phyloP scores from a whole-genome alignment of 2,329 filamentous ascomycete species.

The Lachnellula subtilissima region DNA sequence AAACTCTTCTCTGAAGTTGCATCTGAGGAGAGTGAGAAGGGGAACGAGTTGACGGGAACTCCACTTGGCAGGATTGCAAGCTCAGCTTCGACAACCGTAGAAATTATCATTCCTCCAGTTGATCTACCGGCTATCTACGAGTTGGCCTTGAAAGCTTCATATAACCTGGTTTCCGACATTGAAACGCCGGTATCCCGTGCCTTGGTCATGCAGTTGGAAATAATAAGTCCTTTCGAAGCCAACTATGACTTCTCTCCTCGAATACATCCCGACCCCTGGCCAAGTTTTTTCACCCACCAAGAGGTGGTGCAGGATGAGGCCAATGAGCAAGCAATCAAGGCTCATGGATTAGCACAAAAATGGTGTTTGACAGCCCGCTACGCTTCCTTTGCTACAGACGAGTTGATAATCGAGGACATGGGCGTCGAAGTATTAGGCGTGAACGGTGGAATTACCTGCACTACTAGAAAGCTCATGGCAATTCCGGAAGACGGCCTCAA shows the following conservation, averaged over 20 bases:
- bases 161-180: conserved; percentile 73
- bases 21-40: conserved; percentile 5
- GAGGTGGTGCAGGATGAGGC: conserved; percentile 30
- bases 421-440: conserved; percentile 56
- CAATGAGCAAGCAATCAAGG: conserved; percentile 33
- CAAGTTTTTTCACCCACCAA: conserved; percentile 68
- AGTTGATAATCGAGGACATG: conserved; percentile 58
- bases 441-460: conserved; percentile 59
- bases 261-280: conserved; percentile 75
- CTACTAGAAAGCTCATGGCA: conserved; percentile 36
- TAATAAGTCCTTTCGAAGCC: conserved; percentile 83
- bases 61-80: conserved; percentile 38
- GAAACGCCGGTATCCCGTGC: conserved; percentile 77
- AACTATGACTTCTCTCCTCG: conserved; percentile 83
- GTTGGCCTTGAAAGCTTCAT: conserved; percentile 67
- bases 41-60: conserved; percentile 10
- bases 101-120: conserved; percentile 48
- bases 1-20: conserved; percentile 8
- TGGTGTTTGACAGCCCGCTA: conserved; percentile 74
- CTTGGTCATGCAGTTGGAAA: conserved; percentile 61
- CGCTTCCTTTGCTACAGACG: conserved; percentile 70
- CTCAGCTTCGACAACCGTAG: conserved; percentile 39
- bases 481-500: conserved; percentile 38
- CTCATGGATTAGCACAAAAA: conserved; percentile 67
- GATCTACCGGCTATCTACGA: conserved; percentile 54